Conservation (phyloP, 2,329 filamentous ascomycete genomes). For the Aspergillus fructus region DNA sequence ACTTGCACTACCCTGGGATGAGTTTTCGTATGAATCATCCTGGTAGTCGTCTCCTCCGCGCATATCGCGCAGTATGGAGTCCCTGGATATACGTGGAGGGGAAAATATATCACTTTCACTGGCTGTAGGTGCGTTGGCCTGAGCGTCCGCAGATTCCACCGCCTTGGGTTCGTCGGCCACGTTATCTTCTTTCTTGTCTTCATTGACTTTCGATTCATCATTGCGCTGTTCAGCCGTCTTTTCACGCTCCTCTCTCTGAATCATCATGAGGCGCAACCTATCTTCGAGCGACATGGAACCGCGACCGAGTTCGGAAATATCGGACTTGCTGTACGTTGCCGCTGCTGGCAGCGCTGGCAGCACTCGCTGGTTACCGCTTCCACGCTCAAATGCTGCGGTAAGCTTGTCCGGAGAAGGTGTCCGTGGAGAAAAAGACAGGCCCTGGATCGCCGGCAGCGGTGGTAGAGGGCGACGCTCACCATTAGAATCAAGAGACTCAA, state of each 20-base stretch:
- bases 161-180: background rate
- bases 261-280: slow-evolving; percentile 82
- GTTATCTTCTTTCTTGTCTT: background rate
- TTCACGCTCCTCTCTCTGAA: slow-evolving; percentile 60
- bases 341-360: slow-evolving; percentile 71
- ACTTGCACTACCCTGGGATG: slow-evolving; percentile 37
- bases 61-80: slow-evolving; percentile 87
- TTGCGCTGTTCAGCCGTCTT: slow-evolving; percentile 23
- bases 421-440: slow-evolving; percentile 44
- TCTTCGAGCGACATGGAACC: slow-evolving; percentile 82
- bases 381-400: slow-evolving; percentile 70
- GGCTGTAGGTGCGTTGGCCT: slow-evolving; percentile 36
- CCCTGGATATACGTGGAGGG: slow-evolving; percentile 80
- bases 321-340: slow-evolving; percentile 68
- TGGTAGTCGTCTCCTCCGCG: slow-evolving; percentile 65
- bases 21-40: slow-evolving; percentile 60
- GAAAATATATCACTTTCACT: slow-evolving; percentile 60
- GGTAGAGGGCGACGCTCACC: slow-evolving; percentile 82
- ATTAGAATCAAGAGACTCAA: slow-evolving; percentile 74
- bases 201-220: background rate
- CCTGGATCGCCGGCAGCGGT: slow-evolving; percentile 65
- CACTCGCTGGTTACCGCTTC: slow-evolving; percentile 64
- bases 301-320: slow-evolving; percentile 73
- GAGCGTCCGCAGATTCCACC: slow-evolving; percentile 16
- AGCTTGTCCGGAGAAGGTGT: slow-evolving; percentile 61